Base-by-base conservation (phyloP, 805 yeast species). In the Wickerhamiella slavikovae region DNA sequence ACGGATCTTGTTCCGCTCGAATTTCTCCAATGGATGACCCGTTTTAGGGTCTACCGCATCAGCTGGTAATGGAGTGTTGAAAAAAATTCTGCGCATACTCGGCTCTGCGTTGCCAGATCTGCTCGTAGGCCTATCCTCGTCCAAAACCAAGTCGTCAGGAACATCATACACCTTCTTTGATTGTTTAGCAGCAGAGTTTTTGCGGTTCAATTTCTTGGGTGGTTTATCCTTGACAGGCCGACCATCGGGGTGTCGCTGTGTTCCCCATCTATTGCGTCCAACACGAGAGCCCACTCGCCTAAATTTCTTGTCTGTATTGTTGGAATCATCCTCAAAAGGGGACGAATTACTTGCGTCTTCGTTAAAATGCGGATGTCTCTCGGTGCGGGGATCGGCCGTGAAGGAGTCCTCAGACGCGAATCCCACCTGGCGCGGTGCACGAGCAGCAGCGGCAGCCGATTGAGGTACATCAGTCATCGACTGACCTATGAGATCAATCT, bases 1-100 rank as follows among this genome's bases (percentile, higher is more conserved):
- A 57, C 95, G 69, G 41, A 89, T 79, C 51, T 89, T 83, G 58
- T 85, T 85, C 43, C 94, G 64, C 8, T 91, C 70, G 46, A 76
- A 85, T n/a, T 51, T 47, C 0, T 60, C 58, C 13, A 43, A 45
- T 2, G 85, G 77, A 22, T 64, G 61, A 10, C 74, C 72, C 2
- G 70, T 62, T 15, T 61, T 66, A 1, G 89, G 82, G 33, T 62
- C 56, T 5, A 40, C 38, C 51, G 55, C 54, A 14, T 54, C 47
- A 4, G 44, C 48, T 1, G 75, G 74, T 24, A 68, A 47, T 5
- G 55, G 58, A 34, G 56, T 46, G 43, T 68, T 67, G 37, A 63
- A 64, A 40, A 49, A 68, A 17, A 69, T 51, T 17, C 51, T 45
- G 29, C 76, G 48, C 13, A n/a, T n/a, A n/a, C n/a, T n/a, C n/a